Evolutionary conservation across 176 grass and related monocot species (phyloP).

Genomic region (Alopecurus myosuroides): DNA sequence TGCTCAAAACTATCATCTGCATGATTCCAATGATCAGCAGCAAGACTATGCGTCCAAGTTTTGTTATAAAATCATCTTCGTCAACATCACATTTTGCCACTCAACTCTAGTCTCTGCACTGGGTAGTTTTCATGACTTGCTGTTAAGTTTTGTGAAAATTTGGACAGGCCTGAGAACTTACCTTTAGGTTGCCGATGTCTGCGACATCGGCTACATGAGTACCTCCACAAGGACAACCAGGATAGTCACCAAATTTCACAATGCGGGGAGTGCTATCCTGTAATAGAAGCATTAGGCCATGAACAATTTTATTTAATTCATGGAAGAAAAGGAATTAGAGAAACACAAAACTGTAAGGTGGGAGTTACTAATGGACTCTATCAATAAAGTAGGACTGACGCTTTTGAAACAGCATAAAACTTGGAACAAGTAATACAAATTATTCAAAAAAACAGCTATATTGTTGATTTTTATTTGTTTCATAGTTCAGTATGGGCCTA

Average conservation of each 20-base stretch:
- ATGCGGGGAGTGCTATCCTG: conserved; percentile 80
- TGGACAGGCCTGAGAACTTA: conserved; percentile 12
- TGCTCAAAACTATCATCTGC: background rate
- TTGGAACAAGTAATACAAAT: background rate
- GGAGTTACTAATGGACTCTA: background rate
- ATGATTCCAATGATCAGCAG: background rate
- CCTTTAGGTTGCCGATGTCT: conserved; percentile 53
- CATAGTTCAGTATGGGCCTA: background rate
- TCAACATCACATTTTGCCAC: too few relatives aligned
- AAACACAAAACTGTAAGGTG: background rate
- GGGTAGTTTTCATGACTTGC: background rate
- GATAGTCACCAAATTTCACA: conserved; percentile 61
- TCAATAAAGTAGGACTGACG: background rate
- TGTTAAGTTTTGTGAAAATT: background rate
- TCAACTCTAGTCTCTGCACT: background rate
- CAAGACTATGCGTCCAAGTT: background rate
- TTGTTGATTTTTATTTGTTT: background rate
- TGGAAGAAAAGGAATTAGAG: background rate
- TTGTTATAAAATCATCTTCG: background rate
- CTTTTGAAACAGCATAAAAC: background rate
- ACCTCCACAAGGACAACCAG: conserved; percentile 79
- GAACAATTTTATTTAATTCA: background rate
- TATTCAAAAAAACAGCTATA: background rate
- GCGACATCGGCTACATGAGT: conserved; percentile 80
- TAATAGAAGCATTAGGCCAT: background rate